phyloP scores from a whole-genome alignment of 2,329 filamentous ascomycete species.

The Fonsecaea monophora region DNA sequence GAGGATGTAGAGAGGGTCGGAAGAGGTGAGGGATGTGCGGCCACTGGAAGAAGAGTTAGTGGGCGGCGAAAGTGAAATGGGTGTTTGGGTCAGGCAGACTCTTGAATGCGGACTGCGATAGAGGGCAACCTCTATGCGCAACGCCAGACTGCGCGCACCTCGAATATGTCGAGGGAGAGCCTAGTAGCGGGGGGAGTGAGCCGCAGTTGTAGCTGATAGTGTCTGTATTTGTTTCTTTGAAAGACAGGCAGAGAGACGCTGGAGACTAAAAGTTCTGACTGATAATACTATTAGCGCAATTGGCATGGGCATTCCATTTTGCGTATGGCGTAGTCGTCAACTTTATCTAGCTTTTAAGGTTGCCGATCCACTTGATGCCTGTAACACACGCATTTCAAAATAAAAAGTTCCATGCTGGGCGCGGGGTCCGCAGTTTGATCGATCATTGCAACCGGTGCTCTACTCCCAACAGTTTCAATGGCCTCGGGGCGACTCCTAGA shows the following conservation, averaged over 20 bases:
- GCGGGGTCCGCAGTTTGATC: neutral
- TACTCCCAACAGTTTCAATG: constrained; percentile 19
- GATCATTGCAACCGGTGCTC: neutral
- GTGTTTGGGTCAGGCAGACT: constrained; percentile 31
- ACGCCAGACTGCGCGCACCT: constrained; percentile 11
- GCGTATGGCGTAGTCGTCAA: constrained; percentile 4
- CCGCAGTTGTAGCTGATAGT: neutral
- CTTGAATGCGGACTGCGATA: constrained; percentile 26
- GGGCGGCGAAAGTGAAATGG: constrained; percentile 12
- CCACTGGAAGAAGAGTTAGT: constrained; percentile 38
- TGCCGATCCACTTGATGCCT: constrained; percentile 8
- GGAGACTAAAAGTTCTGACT: neutral
- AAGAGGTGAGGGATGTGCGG: constrained; percentile 17
- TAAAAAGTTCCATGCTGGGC: constrained; percentile 17
- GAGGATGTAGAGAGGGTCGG: constrained; percentile 7
- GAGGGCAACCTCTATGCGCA: constrained; percentile 12
- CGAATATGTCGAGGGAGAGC: constrained; percentile 12
- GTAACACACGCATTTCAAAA: neutral
- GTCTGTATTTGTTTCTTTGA: neutral
- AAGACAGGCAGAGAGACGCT: constrained; percentile 5
- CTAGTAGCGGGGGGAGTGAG: neutral
- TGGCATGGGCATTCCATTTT: neutral
- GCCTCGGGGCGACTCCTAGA: constrained; percentile 22
- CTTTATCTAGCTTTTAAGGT: constrained; percentile 17
- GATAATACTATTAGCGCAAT: neutral